Evolutionary conservation across 2,329 filamentous ascomycete genomes (phyloP).

Genomic region (Akanthomyces lecanii): DNA sequence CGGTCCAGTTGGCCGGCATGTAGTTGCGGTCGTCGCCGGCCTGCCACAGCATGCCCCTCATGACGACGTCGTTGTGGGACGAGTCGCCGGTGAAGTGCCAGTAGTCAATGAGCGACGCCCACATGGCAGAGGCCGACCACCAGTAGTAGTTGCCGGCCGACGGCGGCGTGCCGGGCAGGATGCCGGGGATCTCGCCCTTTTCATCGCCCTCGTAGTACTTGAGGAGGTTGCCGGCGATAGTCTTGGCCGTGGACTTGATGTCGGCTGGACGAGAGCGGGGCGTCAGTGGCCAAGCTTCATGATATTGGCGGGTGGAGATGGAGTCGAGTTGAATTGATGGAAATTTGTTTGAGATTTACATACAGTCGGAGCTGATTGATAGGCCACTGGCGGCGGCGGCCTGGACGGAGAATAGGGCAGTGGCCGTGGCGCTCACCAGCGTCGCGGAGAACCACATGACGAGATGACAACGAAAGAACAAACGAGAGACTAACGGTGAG

Average conservation of each 20-base stretch:
- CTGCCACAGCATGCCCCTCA: slow-evolving; percentile 52
- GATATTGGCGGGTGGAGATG: background rate
- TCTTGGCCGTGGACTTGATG: slow-evolving; percentile 15
- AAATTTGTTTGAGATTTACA: background rate
- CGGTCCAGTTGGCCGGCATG: slow-evolving; percentile 55
- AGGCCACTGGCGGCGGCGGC: background rate
- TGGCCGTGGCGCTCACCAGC: background rate
- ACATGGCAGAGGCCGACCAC: slow-evolving; percentile 65
- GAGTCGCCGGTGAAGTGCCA: slow-evolving; percentile 60
- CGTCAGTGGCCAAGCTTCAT: background rate
- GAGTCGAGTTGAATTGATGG: background rate
- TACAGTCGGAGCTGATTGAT: background rate
- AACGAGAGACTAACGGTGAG: background rate
- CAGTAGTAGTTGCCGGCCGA: slow-evolving; percentile 53
- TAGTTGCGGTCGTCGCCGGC: slow-evolving; percentile 49
- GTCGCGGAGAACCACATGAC: background rate
- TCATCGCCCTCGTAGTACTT: slow-evolving; percentile 18
- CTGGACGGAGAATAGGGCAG: background rate
- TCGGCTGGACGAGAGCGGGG: slow-evolving; percentile 1
- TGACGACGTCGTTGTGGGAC: slow-evolving; percentile 53
- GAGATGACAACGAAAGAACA: background rate
- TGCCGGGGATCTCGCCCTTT: slow-evolving; percentile 12
- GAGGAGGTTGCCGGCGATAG: slow-evolving; percentile 15
- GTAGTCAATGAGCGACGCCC: slow-evolving; percentile 62
- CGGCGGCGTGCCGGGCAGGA: slow-evolving; percentile 43